Percentiles rank a stretch among this genome's conserved stretches.
Evolutionary conservation across 2,329 filamentous ascomycete species (phyloP).

Genomic region (Fusarium liriodendri): DNA sequence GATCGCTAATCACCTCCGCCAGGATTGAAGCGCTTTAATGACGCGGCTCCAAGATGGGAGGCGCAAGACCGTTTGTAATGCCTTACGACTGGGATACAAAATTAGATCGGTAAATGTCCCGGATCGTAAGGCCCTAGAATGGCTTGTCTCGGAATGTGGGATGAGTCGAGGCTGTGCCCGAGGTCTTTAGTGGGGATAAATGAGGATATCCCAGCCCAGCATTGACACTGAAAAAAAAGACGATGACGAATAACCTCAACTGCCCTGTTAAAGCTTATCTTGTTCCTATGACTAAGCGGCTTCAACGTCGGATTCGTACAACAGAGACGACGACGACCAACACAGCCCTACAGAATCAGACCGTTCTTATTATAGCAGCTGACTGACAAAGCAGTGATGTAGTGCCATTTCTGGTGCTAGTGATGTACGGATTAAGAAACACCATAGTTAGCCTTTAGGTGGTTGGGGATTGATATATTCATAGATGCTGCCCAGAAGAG

Average conservation of each 20-base stretch:
- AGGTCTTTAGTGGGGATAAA: neutral
- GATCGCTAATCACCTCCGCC: neutral
- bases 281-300: neutral
- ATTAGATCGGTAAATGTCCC: neutral
- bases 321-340: neutral
- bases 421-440: neutral
- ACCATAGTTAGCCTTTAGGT: neutral
- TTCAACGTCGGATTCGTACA: neutral
- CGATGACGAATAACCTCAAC: neutral
- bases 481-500: neutral
- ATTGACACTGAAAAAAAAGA: neutral
- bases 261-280: neutral
- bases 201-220: neutral
- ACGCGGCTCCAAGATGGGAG: neutral
- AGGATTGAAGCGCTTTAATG: neutral
- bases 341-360: neutral
- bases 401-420: neutral
- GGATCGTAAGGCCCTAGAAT: neutral
- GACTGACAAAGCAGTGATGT: neutral
- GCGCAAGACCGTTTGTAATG: neutral
- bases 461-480: neutral
- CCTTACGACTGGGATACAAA: neutral
- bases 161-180: neutral
- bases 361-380: neutral
- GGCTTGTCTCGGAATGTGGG: neutral